Conservation (phyloP, 768 basidiomycete species). For the Termitomyces sp. region DNA sequence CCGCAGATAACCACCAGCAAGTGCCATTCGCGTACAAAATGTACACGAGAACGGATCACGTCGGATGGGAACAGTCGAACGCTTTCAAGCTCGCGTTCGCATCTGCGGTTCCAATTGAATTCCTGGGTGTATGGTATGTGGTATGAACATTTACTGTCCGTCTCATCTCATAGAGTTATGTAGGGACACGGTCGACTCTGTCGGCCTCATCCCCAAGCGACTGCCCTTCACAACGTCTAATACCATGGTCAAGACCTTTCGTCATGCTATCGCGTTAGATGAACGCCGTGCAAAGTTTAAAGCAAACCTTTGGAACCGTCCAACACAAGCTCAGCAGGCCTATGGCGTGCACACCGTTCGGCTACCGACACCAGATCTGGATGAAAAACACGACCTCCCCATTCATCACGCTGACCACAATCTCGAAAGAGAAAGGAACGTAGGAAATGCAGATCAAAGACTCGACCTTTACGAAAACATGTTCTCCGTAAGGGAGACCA, state of each 20-base stretch:
- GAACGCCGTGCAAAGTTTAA: conserved; percentile 60
- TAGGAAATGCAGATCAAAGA: conserved; percentile 15
- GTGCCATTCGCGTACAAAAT: conserved; percentile 63
- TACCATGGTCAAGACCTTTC: conserved; percentile 49
- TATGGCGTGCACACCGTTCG: conserved; percentile 18
- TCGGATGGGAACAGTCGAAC: conserved; percentile 42
- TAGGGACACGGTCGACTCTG: conserved; percentile 68
- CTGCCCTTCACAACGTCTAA: conserved; percentile 58
- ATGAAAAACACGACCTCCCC: not conserved
- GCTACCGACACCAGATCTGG: not conserved
- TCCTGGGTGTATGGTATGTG: conserved; percentile 51
- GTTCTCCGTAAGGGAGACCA: conserved; percentile 20
- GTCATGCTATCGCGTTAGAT: conserved; percentile 64
- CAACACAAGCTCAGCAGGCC: conserved; percentile 21
- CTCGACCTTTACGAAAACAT: conserved; percentile 27
- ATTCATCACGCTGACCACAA: not conserved
- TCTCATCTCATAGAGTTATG: not conserved
- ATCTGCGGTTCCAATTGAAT: conserved; percentile 48
- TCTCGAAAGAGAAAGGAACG: not conserved
- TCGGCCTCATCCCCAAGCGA: conserved; percentile 47
- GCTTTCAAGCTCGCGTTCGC: conserved; percentile 56
- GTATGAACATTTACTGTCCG: not conserved
- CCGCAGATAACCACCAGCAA: conserved; percentile 46
- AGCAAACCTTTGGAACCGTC: conserved; percentile 44
- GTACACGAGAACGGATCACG: conserved; percentile 46